These are phyloP conservation scores for Lecanicillium sp. DNA, from an alignment of 2,329 filamentous ascomycete genomes.

Conservation along the genomic window DNA sequence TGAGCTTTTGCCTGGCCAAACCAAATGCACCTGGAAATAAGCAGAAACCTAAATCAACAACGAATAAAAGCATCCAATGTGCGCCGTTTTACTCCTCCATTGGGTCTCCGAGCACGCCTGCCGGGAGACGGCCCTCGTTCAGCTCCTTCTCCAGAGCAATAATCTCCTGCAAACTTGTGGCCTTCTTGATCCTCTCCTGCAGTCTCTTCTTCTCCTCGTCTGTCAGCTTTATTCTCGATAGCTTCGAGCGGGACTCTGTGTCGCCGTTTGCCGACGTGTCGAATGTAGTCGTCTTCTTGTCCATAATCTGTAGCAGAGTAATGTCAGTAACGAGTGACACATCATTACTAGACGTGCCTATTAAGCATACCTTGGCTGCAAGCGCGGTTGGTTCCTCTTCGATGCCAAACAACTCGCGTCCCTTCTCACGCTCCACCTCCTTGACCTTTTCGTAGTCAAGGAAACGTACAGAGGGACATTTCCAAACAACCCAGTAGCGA, in stretches of 20 bases:
- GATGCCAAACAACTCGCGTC: conserved; percentile 78
- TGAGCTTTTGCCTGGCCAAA: conserved; percentile 9
- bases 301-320: conserved; percentile 58
- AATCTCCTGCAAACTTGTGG: conserved; percentile 86
- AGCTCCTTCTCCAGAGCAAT: conserved; percentile 84
- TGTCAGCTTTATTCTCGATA: conserved; percentile 76
- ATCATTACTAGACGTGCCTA: neutral
- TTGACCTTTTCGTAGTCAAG: conserved; percentile 91
- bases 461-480: conserved; percentile 77
- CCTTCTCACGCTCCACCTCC: conserved; percentile 71
- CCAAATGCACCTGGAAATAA: conserved; percentile 2
- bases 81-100: conserved; percentile 53
- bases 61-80: conserved; percentile 2
- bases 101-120: conserved; percentile 50
- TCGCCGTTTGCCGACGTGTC: conserved; percentile 45
- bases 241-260: conserved; percentile 46
- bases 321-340: neutral
- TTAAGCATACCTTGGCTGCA: conserved; percentile 56
- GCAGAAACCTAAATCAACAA: conserved; percentile 2
- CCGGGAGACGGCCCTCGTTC: conserved; percentile 79
- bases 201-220: conserved; percentile 82
- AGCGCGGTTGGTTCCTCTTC: conserved; percentile 70
- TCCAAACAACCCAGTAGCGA: conserved; percentile 85
- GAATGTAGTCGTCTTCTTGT: conserved; percentile 72
- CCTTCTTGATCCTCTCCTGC: conserved; percentile 80